Evolutionary conservation across 225 moss, liverwort and hornwort genomes (phyloP), one percentile per base, ranked within the genome.

Genomic region (Pseudoscleropodium purum): DNA sequence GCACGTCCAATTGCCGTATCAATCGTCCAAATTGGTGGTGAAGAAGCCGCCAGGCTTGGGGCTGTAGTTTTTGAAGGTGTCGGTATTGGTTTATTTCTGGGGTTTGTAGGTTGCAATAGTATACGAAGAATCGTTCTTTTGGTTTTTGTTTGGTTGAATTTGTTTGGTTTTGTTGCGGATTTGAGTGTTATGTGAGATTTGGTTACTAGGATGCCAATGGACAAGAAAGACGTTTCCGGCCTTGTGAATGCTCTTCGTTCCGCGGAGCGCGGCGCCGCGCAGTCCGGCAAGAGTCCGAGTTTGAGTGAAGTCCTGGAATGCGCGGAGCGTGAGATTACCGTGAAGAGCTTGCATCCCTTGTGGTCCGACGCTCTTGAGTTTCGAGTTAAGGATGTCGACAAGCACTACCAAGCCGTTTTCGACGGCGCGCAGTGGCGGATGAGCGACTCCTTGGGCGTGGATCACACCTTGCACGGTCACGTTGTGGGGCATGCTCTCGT

Each of bases 321-420:
- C 45, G 90, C 90, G 16, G 81, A 82, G 78, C 69, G 41, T 25
- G 90, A 92, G 81, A 90, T 92, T 24, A 15, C 26, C 29, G 85
- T 81, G 30, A 81, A 73, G 60, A 69, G n/a, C 61, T 66, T 92
- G 83, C 82, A 79, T 5, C 56, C 74, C 7, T 25, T 90, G 47
- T 90, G 90, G 90, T 61, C 86, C 34, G 92, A 92, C n/a, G 92
- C 92, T 39, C 69, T 82, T 26, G 92, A 92, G 86, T 92, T 88
- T 82, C 69, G 74, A 36, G 54, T 73, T 23, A 72, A 74, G 66
- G 75, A 77, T 47, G 59, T 79, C 7, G 90, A 90, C 72, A 81
- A 81, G 61, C 82, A 62, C 41, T 90, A 75, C n/a, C 77, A 87
- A 52, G 89, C 86, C 10, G 62, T 88, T 31, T 90, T 85, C 54